These are phyloP conservation scores for Pythium chondricola DNA, from an alignment of 352 stramenopile species.

Conservation along the genomic window DNA sequence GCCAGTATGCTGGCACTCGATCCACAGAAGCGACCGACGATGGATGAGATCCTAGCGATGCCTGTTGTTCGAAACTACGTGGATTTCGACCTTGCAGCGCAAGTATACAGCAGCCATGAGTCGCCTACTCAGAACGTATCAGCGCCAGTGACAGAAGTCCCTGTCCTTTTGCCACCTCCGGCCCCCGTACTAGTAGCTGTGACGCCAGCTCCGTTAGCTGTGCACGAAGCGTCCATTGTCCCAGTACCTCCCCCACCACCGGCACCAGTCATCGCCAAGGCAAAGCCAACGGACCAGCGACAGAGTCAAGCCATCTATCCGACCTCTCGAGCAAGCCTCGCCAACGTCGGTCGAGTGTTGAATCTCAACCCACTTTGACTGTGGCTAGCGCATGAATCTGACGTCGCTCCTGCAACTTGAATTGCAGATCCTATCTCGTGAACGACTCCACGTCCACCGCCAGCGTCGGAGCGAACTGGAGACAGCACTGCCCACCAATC, in stretches of 20 bases:
- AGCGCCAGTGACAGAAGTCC: too few species aligned
- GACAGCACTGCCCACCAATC: background rate
- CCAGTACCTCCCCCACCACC: conserved; percentile 6
- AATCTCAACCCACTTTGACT: background rate
- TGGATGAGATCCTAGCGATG: background rate
- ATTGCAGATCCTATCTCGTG: conserved; percentile 15
- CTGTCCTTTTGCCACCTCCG: too few species aligned
- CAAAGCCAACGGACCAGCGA: background rate
- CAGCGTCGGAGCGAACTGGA: background rate
- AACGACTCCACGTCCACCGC: conserved; percentile 8
- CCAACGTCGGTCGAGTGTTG: conserved; percentile 6
- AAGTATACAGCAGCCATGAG: background rate
- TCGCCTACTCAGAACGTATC: too few species aligned
- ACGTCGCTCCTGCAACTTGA: too few species aligned
- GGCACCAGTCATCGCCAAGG: background rate
- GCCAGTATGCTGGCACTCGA: conserved; percentile 22
- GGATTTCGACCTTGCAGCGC: background rate
- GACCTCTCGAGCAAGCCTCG: conserved; percentile 3
- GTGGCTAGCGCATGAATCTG: too few species aligned
- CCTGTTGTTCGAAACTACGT: too few species aligned
- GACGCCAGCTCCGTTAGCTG: too few species aligned
- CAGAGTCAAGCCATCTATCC: background rate
- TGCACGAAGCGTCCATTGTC: too few species aligned
- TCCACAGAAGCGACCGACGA: conserved; percentile 5
- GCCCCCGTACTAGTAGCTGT: too few species aligned